phyloP scores from a whole-genome alignment of 2,329 filamentous ascomycete genomes.

The Trichophyton equinum region DNA sequence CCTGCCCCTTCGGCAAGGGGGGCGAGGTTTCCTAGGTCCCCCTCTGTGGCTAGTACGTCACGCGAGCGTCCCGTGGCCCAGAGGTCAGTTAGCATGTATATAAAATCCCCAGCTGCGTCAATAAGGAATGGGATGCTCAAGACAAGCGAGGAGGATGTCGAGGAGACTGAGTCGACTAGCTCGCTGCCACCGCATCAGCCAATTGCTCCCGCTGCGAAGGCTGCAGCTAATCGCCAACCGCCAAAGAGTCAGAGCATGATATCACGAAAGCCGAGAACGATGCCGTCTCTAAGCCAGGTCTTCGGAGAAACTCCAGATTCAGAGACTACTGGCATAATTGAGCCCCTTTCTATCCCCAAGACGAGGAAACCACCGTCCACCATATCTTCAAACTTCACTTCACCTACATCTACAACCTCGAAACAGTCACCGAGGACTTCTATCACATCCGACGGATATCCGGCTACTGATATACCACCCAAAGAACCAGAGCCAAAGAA shows the following conservation, averaged over 20 bases:
- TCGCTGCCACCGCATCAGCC: not conserved
- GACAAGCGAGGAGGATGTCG: not conserved
- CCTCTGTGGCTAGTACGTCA: not conserved
- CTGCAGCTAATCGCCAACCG: not conserved
- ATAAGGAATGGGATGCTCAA: not conserved
- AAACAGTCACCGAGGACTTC: constrained; percentile 23
- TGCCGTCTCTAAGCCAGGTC: constrained; percentile 42
- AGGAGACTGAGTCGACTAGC: not conserved
- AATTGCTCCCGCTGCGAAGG: too few species aligned
- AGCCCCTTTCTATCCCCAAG: constrained; percentile 29
- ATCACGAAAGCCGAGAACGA: constrained; percentile 21
- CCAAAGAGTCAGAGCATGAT: not conserved
- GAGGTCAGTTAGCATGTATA: constrained; percentile 4
- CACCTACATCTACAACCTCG: constrained; percentile 21
- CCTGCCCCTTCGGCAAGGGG: not conserved
- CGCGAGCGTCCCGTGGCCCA: not conserved
- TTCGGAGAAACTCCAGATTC: constrained; percentile 34
- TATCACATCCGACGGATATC: constrained; percentile 20
- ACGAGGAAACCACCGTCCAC: constrained; percentile 25
- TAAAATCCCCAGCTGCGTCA: not conserved
- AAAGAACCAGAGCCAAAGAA: constrained; percentile 29
- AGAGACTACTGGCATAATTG: constrained; percentile 20
- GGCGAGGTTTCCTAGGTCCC: not conserved
- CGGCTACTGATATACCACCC: constrained; percentile 18
- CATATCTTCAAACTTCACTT: constrained; percentile 20